phyloP scores from a whole-genome alignment of 306 rosid genomes.

The Sindora glabra region DNA sequence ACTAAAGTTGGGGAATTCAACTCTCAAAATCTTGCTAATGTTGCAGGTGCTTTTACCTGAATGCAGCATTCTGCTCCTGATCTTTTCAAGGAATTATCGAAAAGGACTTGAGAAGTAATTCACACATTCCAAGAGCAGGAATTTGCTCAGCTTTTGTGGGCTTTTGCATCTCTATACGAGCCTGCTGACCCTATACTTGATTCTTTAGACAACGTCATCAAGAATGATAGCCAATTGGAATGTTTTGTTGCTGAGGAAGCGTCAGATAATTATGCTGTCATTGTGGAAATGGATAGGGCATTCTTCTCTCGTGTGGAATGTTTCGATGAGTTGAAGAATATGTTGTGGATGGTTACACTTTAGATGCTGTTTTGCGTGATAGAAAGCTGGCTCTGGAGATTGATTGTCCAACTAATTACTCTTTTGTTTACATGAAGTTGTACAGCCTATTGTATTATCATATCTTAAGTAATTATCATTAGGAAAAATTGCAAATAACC shows the following conservation, averaged over 20 bases:
- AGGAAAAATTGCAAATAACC: too few species aligned
- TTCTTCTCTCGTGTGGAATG: conserved; percentile 69
- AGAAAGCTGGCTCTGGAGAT: too few species aligned
- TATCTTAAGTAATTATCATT: too few species aligned
- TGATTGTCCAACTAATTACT: too few species aligned
- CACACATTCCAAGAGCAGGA: conserved; percentile 84
- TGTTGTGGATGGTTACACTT: too few species aligned
- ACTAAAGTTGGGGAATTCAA: conserved; percentile 68
- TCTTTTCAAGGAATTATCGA: conserved; percentile 60
- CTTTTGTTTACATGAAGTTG: too few species aligned
- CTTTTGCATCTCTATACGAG: conserved; percentile 75
- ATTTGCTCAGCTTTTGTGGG: conserved; percentile 91
- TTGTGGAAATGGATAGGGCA: conserved; percentile 56
- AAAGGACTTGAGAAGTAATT: conserved; percentile 56
- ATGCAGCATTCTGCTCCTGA: conserved; percentile 86
- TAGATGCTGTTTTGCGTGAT: too few species aligned
- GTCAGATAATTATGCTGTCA: conserved; percentile 44
- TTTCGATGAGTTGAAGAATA: too few species aligned
- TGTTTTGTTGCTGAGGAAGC: conserved; percentile 21
- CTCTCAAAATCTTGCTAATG: conserved; percentile 85
- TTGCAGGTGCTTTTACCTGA: conserved; percentile 87
- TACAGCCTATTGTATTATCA: too few species aligned
- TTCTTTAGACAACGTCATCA: conserved; percentile 52
- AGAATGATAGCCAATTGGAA: conserved; percentile 35
- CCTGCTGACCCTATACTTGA: conserved; percentile 53